Evolutionary conservation across 2,329 filamentous ascomycete genomes (phyloP).

Genomic region (Fusarium sp.): DNA sequence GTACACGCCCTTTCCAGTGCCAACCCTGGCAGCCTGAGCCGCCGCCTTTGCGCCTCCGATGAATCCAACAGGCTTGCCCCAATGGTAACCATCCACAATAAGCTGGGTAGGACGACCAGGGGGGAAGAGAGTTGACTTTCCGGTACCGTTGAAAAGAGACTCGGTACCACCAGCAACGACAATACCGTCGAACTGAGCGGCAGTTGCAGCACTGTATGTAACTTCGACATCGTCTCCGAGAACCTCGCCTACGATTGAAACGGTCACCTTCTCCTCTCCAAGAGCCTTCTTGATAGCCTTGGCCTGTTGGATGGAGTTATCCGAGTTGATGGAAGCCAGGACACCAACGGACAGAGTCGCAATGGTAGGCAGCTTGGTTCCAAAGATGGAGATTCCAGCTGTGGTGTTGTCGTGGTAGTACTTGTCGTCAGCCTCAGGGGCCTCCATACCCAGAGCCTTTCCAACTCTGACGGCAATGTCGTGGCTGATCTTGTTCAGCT

Average conservation of each 20-base stretch:
- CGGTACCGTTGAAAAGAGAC: slow-evolving; percentile 59
- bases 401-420: slow-evolving; percentile 79
- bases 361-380: slow-evolving; percentile 66
- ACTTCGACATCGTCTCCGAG: slow-evolving; percentile 65
- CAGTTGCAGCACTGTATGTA: slow-evolving; percentile 74
- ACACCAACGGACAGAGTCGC: slow-evolving; percentile 73
- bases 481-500: slow-evolving; percentile 76
- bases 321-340: slow-evolving; percentile 59
- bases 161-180: slow-evolving; percentile 67
- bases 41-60: slow-evolving; percentile 59
- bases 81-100: slow-evolving; percentile 70
- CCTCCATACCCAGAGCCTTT: slow-evolving; percentile 66
- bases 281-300: slow-evolving; percentile 62
- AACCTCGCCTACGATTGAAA: slow-evolving; percentile 70
- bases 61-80: slow-evolving; percentile 75
- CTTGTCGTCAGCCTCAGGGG: slow-evolving; percentile 67
- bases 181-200: slow-evolving; percentile 71
- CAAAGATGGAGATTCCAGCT: slow-evolving; percentile 68
- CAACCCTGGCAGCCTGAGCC: slow-evolving; percentile 58
- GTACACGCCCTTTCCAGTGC: slow-evolving; percentile 57
- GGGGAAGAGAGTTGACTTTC: slow-evolving; percentile 68
- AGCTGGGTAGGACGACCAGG: slow-evolving; percentile 72
- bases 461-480: slow-evolving; percentile 75
- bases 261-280: slow-evolving; percentile 62
- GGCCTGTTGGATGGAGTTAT: slow-evolving; percentile 61